Evolutionary conservation across 2,329 filamentous ascomycete genomes (phyloP), one percentile per base, ranked within the genome.

Genomic region (Rutstroemia sp.): DNA sequence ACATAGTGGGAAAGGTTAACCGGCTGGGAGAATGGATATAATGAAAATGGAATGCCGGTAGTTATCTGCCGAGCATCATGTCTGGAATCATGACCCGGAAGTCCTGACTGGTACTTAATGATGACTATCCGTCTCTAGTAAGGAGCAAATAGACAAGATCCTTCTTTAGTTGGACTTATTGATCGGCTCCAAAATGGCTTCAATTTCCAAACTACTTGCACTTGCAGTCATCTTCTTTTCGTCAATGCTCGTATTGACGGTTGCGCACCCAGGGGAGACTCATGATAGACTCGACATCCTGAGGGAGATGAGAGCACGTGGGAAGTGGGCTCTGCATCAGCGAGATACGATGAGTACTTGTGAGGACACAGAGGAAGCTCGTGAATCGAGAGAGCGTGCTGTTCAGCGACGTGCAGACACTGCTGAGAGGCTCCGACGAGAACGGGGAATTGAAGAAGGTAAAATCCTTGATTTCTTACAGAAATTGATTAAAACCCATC

Each of bases 211-310:
- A 30, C n/a, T 58, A 49, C 50, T 58, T 25, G 58, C 53, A 38
- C 36, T 58, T 44, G 50, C 57, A 36, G 52, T 48, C 14, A 25
- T 61, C 16, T 57, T 42, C 48, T n/a, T 57, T 27, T 58, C 57
- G 21, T 53, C 48, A 42, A 19, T 42, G n/a, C 19, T 42, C 39
- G 39, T 42, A 12, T 40, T 48, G 19, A 42, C 45, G 23, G 10
- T 23, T 42, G 64, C 58, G 30, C 66, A 73, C 56, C 56, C 47
- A 3, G 71, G 71, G 50, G 57, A 61, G 14, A 55, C 49, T 40
- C 34, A 50, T 19, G 57, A 61, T 27, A 54, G 39, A 6, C 47
- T 59, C 38, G 57, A 61, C n/a, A 8, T 48, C 27, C 16, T 30
- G 19, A 44, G 45, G 42, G 57, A 61, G 54, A 61, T 61, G 57